phyloP scores from a whole-genome alignment of 176 grass and related monocot species.

The bread wheat (Triticum aestivum) region IWGSC_CS_RefSeq_v2.1 NC_057810.1:188794907-188795406 shows the following conservation, averaged over 20 bases:
- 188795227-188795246: constrained; percentile 11
- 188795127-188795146: constrained; percentile 76
- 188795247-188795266: constrained; percentile 28
- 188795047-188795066: constrained; percentile 14
- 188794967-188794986: constrained; percentile 76
- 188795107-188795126: constrained; percentile 70
- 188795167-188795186: constrained; percentile 74
- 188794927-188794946: constrained; percentile 79
- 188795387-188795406: constrained; percentile 1
- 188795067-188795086: constrained; percentile 54
- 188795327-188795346: not conserved
- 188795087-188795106: constrained; percentile 70
- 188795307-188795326: not conserved
- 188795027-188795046: not conserved
- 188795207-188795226: not conserved
- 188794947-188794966: constrained; percentile 62
- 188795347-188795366: not conserved
- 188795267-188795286: constrained; percentile 21
- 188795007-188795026: constrained; percentile 14
- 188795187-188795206: constrained; percentile 45
- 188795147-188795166: constrained; percentile 77
- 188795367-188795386: constrained; percentile 9
- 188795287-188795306: not conserved
- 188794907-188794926: constrained; percentile 72
- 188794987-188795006: constrained; percentile 19